phyloP scores from a whole-genome alignment of 2,329 filamentous ascomycete species.

The Celoporthe dispersa region DNA sequence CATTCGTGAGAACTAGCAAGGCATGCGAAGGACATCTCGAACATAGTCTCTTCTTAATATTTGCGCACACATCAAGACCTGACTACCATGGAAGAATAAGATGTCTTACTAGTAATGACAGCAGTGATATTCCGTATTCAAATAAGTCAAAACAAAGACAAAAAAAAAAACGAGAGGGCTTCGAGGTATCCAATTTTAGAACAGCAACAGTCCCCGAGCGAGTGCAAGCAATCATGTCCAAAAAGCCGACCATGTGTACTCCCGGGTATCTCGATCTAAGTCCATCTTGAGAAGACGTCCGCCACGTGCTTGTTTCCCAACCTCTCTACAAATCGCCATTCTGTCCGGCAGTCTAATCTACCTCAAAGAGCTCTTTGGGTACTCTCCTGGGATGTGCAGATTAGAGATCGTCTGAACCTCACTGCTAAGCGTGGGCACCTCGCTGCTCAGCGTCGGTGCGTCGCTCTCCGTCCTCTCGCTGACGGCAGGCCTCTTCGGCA shows the following conservation, averaged over 20 bases:
- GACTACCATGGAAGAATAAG: not conserved
- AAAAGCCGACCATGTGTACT: conserved; percentile 28
- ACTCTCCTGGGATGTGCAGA: conserved; percentile 72
- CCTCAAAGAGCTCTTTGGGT: conserved; percentile 47
- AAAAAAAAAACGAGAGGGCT: not conserved
- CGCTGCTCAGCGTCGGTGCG: conserved; percentile 27
- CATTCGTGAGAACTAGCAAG: not conserved
- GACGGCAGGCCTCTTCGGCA: conserved; percentile 16
- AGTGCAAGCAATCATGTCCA: conserved; percentile 27
- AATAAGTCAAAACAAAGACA: not conserved
- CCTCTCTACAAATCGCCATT: not conserved
- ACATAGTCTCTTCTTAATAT: not conserved
- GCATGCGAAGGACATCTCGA: not conserved
- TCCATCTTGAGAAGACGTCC: not conserved
- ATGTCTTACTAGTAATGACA: not conserved
- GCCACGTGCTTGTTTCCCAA: not conserved
- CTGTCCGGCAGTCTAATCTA: not conserved
- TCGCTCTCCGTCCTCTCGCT: conserved; percentile 28
- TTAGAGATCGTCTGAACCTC: conserved; percentile 61
- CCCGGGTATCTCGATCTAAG: conserved; percentile 10
- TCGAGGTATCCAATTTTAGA: not conserved
- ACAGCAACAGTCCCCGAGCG: not conserved
- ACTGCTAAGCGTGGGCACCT: conserved; percentile 46
- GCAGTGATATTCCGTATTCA: not conserved
- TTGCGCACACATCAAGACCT: not conserved